phyloP scores from a whole-genome alignment of 768 basidiomycete species.

The Xerocomus brunneocitrinus region DNA sequence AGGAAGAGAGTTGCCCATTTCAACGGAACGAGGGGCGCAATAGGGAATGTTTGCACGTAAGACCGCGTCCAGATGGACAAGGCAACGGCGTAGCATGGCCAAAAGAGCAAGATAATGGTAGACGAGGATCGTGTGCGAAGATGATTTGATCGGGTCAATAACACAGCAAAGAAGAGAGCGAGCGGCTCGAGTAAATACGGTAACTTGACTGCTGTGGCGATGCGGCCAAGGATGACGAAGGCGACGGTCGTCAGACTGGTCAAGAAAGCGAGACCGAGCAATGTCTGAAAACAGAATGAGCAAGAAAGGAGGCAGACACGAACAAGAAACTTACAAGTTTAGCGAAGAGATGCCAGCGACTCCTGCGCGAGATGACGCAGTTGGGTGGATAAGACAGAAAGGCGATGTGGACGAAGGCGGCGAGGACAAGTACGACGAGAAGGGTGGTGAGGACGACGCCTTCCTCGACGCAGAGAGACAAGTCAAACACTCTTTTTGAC shows the following conservation, averaged over 20 bases:
- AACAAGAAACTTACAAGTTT: slow-evolving; percentile 57
- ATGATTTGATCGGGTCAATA: slow-evolving; percentile 66
- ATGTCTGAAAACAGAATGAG: slow-evolving; percentile 33
- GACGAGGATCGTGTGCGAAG: slow-evolving; percentile 67
- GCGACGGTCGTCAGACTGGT: slow-evolving; percentile 43
- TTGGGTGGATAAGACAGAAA: slow-evolving; percentile 22
- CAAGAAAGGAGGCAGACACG: neutral
- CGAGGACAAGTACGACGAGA: slow-evolving; percentile 42
- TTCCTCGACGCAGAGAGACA: slow-evolving; percentile 38
- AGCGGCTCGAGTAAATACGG: slow-evolving; percentile 57
- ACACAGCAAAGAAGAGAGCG: slow-evolving; percentile 43
- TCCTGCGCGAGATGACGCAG: slow-evolving; percentile 41
- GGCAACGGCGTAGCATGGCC: slow-evolving; percentile 59
- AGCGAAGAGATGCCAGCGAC: slow-evolving; percentile 45
- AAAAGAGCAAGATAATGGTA: slow-evolving; percentile 71
- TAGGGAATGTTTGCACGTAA: slow-evolving; percentile 28
- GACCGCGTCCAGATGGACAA: slow-evolving; percentile 62
- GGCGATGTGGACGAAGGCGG: slow-evolving; percentile 38
- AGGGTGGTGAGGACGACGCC: slow-evolving; percentile 56
- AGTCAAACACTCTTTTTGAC: neutral
- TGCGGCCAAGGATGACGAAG: slow-evolving; percentile 35
- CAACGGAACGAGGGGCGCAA: slow-evolving; percentile 39
- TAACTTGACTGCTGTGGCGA: slow-evolving; percentile 38
- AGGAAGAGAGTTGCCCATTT: slow-evolving; percentile 41
- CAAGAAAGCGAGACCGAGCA: slow-evolving; percentile 44